Conservation (phyloP, 2,329 filamentous ascomycete species). For the Aspergillus quadricinctus region DNA sequence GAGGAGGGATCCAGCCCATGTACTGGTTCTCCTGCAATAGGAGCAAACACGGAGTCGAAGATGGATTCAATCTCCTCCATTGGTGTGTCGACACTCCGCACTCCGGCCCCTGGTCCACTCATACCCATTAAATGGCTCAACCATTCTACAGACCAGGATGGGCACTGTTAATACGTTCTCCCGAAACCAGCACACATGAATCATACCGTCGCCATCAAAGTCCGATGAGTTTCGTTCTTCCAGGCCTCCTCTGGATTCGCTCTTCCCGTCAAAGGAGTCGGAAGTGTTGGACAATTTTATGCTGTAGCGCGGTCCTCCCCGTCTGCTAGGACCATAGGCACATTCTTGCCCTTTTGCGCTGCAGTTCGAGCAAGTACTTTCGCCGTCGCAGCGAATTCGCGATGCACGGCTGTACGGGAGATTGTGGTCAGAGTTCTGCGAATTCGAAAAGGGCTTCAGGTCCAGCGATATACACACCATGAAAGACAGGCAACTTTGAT, state of each 20-base stretch:
- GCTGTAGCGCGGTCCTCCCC: constrained; percentile 15
- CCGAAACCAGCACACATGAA: neutral
- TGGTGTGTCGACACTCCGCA: constrained; percentile 45
- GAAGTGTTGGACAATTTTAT: neutral
- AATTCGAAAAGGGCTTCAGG: constrained; percentile 1
- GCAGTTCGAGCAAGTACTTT: constrained; percentile 38
- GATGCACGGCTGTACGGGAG: constrained; percentile 38
- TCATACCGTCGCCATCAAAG: constrained; percentile 1
- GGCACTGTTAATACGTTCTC: neutral
- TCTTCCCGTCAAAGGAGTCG: neutral
- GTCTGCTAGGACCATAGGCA: constrained; percentile 23
- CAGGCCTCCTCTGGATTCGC: neutral
- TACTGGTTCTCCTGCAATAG: neutral
- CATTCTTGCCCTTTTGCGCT: constrained; percentile 24
- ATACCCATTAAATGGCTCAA: constrained; percentile 12
- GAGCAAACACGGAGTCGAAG: constrained; percentile 37
- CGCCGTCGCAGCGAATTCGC: constrained; percentile 47
- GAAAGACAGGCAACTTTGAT: constrained; percentile 50
- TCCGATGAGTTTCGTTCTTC: neutral
- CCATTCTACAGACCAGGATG: constrained; percentile 9
- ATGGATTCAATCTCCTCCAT: constrained; percentile 48
- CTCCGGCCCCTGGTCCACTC: constrained; percentile 47
- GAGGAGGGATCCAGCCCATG: neutral
- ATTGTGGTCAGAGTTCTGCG: neutral
- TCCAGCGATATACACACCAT: constrained; percentile 37